Base-by-base conservation (phyloP, 345 rosid species). In the Cardamine chenopodiifolia region DNA sequence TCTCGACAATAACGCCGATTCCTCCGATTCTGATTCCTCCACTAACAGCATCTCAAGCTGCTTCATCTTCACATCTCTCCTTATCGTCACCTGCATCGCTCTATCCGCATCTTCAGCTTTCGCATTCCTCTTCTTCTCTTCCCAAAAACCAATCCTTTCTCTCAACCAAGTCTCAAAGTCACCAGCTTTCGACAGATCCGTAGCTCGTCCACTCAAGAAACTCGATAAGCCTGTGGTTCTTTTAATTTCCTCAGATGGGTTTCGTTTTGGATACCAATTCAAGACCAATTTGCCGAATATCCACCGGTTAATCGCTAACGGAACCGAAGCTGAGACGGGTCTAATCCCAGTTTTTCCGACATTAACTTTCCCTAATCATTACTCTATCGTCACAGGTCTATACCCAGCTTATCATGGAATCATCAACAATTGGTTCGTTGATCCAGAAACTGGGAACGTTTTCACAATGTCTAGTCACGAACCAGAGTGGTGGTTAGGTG, bases 401-500 rank as follows among this genome's bases (percentile, higher is more conserved):
- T 94, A 94, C 72, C 98, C 98, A 35, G 86, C 96, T 37, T 79
- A 70, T 74, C 98, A 94, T 50, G 98, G 97, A 12, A 84, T 94
- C 65, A 82, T 94, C 57, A 83, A 86, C 63, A 94, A 94, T 75
- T 39, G 57, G n/a, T 94, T 94, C 54, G 62, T 79, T 12, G 97
- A 94, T 58, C 97, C 97, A 3, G 18, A 62, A 0, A 76, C 84
- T 7, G 96, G 94, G 0, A 84, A 88, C 3, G 20, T 48, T 19
- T 91, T 94, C 72, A 81, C 78, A 12, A 91, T 87, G 97, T 66
- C 58, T 2, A 91, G 96, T 42, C 97, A 91, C 32, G 98, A 91
- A 56, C 87, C 96, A 37, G 83, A 87, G 77, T 90, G 98, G 97
- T 94, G 97, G 98, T 75, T 94, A 5, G 98, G 97, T 6, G 98